A percentile compares a stretch with the other conserved stretches of the same genome.
Conservation (phyloP, 2,329 filamentous ascomycete species). For the Pestalotiopsis sp. region DNA sequence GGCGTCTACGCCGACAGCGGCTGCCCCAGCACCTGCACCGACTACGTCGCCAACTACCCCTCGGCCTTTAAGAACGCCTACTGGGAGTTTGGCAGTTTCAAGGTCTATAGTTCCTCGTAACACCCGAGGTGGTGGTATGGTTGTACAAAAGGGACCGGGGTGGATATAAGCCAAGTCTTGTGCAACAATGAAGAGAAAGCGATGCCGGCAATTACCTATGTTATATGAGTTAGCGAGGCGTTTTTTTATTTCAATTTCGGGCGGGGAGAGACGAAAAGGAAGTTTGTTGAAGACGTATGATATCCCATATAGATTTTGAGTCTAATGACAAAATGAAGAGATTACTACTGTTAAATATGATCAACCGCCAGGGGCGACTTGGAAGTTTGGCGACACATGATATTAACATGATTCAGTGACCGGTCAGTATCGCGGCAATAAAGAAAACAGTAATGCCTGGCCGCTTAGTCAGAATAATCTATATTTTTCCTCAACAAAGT, state of each 20-base stretch:
- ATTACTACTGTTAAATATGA: too few species aligned
- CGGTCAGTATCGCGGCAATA: too few species aligned
- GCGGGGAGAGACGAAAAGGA: background rate
- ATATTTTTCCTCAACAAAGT: background rate
- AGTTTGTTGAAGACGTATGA: background rate
- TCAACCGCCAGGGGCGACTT: too few species aligned
- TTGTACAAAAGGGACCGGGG: background rate
- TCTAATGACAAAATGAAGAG: background rate
- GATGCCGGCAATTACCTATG: background rate
- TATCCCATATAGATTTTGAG: background rate
- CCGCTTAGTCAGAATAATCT: too few species aligned
- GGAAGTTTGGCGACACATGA: too few species aligned
- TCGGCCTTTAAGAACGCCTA: constrained; percentile 59
- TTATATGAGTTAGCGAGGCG: background rate
- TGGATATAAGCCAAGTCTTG: background rate
- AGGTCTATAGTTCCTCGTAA: constrained; percentile 52
- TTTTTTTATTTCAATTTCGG: background rate
- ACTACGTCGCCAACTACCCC: constrained; percentile 61
- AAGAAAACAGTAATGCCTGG: too few species aligned
- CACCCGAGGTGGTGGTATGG: background rate
- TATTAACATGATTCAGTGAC: too few species aligned
- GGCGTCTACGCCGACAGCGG: constrained; percentile 47
- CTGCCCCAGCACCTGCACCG: constrained; percentile 56
- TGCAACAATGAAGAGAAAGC: background rate
- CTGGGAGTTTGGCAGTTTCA: constrained; percentile 66